Percentiles rank a stretch among this genome's conserved stretches.
Evolutionary conservation across 805 yeast genomes (phyloP).

Genomic region (Starmera amethionina): DNA sequence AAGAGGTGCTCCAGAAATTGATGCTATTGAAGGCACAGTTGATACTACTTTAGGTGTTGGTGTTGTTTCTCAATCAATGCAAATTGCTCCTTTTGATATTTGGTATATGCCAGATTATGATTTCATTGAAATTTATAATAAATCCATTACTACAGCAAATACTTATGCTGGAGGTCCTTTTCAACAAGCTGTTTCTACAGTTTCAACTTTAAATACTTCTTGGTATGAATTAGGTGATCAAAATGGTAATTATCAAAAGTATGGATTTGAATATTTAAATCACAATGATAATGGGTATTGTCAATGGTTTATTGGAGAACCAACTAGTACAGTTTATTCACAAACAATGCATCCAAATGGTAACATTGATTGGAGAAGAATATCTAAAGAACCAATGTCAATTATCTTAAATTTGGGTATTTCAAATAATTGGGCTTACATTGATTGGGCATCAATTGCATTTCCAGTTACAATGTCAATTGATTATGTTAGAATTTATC

Average conservation of each 20-base stretch:
- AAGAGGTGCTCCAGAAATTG: slow-evolving; percentile 95
- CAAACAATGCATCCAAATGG: slow-evolving; percentile 84
- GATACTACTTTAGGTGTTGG: slow-evolving; percentile 36
- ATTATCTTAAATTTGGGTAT: slow-evolving; percentile 81
- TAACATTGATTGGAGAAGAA: slow-evolving; percentile 72
- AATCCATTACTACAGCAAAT: slow-evolving; percentile 67
- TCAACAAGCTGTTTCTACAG: slow-evolving; percentile 87
- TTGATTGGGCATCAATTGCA: slow-evolving; percentile 72
- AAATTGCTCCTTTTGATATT: slow-evolving; percentile 87
- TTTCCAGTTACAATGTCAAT: slow-evolving; percentile 75
- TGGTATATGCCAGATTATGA: slow-evolving; percentile 91
- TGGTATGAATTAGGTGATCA: slow-evolving; percentile 71
- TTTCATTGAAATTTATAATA: slow-evolving; percentile 64
- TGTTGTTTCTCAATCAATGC: slow-evolving; percentile 85
- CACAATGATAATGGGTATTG: slow-evolving; percentile 66
- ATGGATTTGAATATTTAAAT: slow-evolving; percentile 69
- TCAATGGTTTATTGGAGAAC: slow-evolving; percentile 81
- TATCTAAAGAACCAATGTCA: slow-evolving; percentile 90
- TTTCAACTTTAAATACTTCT: slow-evolving; percentile 62
- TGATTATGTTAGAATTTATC: slow-evolving; percentile 89
- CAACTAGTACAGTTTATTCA: slow-evolving; percentile 67
- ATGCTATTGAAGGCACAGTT: slow-evolving; percentile 78
- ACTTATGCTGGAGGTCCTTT: slow-evolving; percentile 86
- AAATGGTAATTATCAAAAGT: slow-evolving; percentile 53
- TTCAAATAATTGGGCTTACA: slow-evolving; percentile 88